Evolutionary conservation across 2,329 filamentous ascomycete genomes (phyloP).

Genomic region (Mycogone perniciosa): DNA sequence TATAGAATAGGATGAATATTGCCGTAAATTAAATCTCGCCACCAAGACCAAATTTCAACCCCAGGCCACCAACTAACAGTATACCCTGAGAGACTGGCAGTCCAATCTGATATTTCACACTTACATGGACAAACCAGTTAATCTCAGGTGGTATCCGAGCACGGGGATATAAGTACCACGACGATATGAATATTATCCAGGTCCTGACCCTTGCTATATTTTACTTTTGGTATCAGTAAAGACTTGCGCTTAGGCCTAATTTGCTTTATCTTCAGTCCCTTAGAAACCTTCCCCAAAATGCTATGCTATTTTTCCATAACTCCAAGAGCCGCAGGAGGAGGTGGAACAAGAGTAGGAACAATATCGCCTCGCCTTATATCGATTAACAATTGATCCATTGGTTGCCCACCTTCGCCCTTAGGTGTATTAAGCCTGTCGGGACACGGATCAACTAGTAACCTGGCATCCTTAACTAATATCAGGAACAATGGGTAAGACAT

Average conservation of each 20-base stretch:
- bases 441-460: conserved; percentile 35
- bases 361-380: conserved; percentile 7
- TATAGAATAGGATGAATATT: too few relatives aligned
- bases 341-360: conserved; percentile 2
- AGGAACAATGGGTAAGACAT: conserved; percentile 46
- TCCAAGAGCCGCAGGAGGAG: conserved; percentile 3
- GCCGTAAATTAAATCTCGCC: too few relatives aligned
- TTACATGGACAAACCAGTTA: too few relatives aligned
- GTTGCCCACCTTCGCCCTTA: conserved; percentile 16
- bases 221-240: conserved; percentile 24
- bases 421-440: conserved; percentile 16
- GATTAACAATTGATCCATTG: conserved; percentile 12
- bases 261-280: conserved; percentile 21
- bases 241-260: conserved; percentile 22
- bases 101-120: too few relatives aligned
- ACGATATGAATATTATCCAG: too few relatives aligned
- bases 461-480: conserved; percentile 40
- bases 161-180: too few relatives aligned
- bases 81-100: too few relatives aligned
- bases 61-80: too few relatives aligned
- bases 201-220: conserved; percentile 25
- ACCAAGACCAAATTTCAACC: too few relatives aligned
- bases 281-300: conserved; percentile 22
- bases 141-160: too few relatives aligned
- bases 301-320: conserved; percentile 16